These are phyloP conservation scores for Claviceps paspali DNA, from an alignment of 2,329 filamentous ascomycete species.

Conservation along the genomic window DNA sequence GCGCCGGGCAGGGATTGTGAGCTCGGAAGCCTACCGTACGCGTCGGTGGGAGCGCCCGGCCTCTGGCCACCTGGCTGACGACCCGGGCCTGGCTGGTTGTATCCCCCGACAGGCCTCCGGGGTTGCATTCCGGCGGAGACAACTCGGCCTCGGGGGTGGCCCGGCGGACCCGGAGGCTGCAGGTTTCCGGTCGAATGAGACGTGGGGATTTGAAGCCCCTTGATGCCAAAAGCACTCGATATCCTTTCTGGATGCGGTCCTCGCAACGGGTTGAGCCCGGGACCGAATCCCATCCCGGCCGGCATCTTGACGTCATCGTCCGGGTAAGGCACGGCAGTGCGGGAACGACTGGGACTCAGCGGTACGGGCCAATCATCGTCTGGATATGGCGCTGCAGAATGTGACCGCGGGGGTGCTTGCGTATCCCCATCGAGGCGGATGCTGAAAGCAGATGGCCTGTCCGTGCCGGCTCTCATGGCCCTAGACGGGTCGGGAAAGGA, in stretches of 20 bases:
- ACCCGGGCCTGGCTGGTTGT: conserved; percentile 26
- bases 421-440: conserved; percentile 28
- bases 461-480: conserved; percentile 20
- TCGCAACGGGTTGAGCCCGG: conserved; percentile 33
- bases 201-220: conserved; percentile 23
- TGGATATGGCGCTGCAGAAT: conserved; percentile 53
- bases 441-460: conserved; percentile 34
- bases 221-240: conserved; percentile 38
- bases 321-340: conserved; percentile 36
- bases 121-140: conserved; percentile 30
- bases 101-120: conserved; percentile 22
- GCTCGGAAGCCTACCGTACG: conserved; percentile 13
- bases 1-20: conserved; percentile 13
- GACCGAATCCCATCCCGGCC: conserved; percentile 25
- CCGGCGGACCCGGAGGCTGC: conserved; percentile 19
- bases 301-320: conserved; percentile 30
- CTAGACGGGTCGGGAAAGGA: too few relatives aligned
- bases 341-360: conserved; percentile 27
- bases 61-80: conserved; percentile 6
- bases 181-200: conserved; percentile 33
- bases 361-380: conserved; percentile 46
- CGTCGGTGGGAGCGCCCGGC: conserved; percentile 10
- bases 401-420: conserved; percentile 24
- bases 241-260: conserved; percentile 34
- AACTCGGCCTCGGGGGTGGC: conserved; percentile 23